Base-by-base conservation (phyloP, 306 rosid genomes). In the Mimosa bimucronata region DNA sequence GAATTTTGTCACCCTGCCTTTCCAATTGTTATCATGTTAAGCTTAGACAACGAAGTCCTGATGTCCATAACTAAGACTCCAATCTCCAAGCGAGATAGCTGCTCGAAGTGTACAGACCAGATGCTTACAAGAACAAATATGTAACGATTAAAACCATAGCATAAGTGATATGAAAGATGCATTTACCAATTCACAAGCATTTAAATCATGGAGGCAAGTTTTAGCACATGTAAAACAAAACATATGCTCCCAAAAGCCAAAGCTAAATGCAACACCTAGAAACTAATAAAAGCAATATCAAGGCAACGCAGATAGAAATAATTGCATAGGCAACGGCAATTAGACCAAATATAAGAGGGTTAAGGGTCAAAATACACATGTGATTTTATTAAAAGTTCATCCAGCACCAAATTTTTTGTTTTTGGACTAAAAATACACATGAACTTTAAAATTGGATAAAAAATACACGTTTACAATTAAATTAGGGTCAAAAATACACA, bases 141-240 rank as follows among this genome's bases (percentile, higher is more conserved):
- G 9, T 64, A 64, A 71, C 57, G 48, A 53, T 13, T 37, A 62
- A 29, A 79, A 60, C 26, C 55, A 66, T 30, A 62, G 31, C 57
- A 62, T 31, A 71, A 62, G 28, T 12, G 14, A 23, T 55, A 21
- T 7, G 15, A 23, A 44, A 64, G 18, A 52, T 2, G 60, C 25
- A 52, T 73, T 48, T 80, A 73, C 64, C 44, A 60, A 71, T 28
- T 61, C 67, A 61, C 29, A 31, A 31, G 71, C 38, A 41, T 65
- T 2, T 1, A 65, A 8, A 64, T 23, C 29, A 23, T 31, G 72
- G 55, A 62, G 57, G 7, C 19, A 41, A 23, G 52, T 8, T 31
- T 73, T 66, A 4, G 8, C 72, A 28, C 4, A 53, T 29, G 26
- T 45, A 45, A 48, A 64, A 77, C 73, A 57, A 77, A 66, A 48